Evolutionary conservation across 1,139 yeast species (phyloP), one percentile per base, ranked within the genome.

Genomic region (Wickerhamiella infanticola): DNA sequence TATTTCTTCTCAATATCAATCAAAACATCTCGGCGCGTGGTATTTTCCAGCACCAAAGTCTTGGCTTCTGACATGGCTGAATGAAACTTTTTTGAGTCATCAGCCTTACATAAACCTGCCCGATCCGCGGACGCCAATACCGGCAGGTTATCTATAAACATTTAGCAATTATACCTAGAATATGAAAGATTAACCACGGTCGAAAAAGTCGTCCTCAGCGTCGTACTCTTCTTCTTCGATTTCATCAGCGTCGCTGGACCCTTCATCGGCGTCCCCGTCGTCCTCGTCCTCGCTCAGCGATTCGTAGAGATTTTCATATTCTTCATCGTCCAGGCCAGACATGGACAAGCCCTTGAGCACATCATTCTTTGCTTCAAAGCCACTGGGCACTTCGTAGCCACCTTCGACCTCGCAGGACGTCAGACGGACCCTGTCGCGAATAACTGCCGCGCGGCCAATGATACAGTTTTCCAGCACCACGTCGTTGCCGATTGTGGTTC

Each of bases 11-110:
- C 98, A 57, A 84, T 81, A 39, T 73, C 94, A 55, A 85, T 81
- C 60, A 93, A 75, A 51, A 88, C 77, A 72, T 93, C 99, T 70
- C 98, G 82, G 70, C 96, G 86, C 55, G 82, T 74, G 48, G 96
- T 88, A 69, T 66, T 47, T 40, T 55, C 56, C 44, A 54, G 40
- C 41, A 54, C 57, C 37, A 54, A 45, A 23, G 57, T 52, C 41
- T 53, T 54, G 5, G 48, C 46, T 24, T 42, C 47, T 18, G 53
- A 44, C 53, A 51, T 51, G 24, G 39, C 39, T 9, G 18, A 24
- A 36, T 29, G 33, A 29, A 29, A 29, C 33, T 29, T 29, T 29
- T 29, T 29, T 29, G 33, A 29, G 9, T 29, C 33, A 29, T 29
- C 33, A 7, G 33, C 33, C 11, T 29, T 29, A 29, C 33, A 7